Evolutionary conservation across 2,329 filamentous ascomycete genomes (phyloP), one percentile per base, ranked within the genome.

Genomic region (Xylariaceae sp.): DNA sequence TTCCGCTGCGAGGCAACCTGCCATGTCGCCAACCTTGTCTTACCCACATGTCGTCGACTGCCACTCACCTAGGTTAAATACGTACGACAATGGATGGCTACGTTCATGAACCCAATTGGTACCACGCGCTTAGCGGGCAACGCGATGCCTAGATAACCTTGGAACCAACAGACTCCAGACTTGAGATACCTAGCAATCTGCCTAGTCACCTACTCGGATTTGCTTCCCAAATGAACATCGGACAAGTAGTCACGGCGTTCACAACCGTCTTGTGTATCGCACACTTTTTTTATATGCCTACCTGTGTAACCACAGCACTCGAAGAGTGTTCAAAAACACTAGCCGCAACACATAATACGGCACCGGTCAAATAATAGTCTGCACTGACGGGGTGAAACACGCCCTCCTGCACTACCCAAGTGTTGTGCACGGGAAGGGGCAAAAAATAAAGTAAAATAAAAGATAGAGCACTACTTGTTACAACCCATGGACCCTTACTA

Each of bases 1-100:
- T 45, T 44, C 45, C 51, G 49, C 56, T 44, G 52, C 48, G 57
- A 62, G 59, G 61, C 59, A 63, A 40, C 59, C 59, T 63, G 56
- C 54, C 41, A 50, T 45, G 55, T 56, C 51, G 16, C 48, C 48
- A 59, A 57, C 40, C 50, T 51, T 41, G 59, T 60, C 42, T 41
- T 32, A 56, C 57, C 51, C 32, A 20, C 40, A 52, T 53, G 10
- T 58, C 44, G 48, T 57, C 48, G 48, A 49, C 44, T 47, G n/a
- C 42, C 50, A 44, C 47, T 40, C 23, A 49, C 53, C 55, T 53
- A n/a, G n/a, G n/a, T n/a, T 49, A 50, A 45, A 42, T 37, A 45
- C 51, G 56, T 54, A 59, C 45, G 47, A 52, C n/a, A 40, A 48
- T 59, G 59, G 62, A 52, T 53, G 50, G 52, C 55, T 60, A 60